A percentile compares a stretch with the other conserved stretches of the same genome.
Conservation (phyloP, 2,329 filamentous ascomycete species). For the Cladosporium halotolerans region DNA sequence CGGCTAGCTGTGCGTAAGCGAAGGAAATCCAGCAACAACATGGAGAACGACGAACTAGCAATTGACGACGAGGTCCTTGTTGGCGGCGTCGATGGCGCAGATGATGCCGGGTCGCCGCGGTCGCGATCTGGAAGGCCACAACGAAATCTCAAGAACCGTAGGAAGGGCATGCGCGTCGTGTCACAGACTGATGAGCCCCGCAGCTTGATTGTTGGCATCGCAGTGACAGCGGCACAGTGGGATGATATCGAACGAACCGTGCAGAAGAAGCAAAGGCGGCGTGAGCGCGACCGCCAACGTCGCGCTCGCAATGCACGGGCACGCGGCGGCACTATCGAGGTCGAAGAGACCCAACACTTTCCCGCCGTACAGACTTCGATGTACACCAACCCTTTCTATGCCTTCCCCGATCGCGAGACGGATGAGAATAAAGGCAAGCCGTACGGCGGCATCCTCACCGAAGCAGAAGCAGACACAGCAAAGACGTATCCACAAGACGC, state of each 20-base stretch:
- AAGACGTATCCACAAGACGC: slow-evolving; percentile 74
- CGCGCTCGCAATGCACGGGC: slow-evolving; percentile 42
- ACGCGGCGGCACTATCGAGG: slow-evolving; percentile 32
- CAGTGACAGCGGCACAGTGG: slow-evolving; percentile 29
- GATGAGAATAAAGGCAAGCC: slow-evolving; percentile 89
- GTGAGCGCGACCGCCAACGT: slow-evolving; percentile 38
- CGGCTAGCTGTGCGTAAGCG: slow-evolving; percentile 36
- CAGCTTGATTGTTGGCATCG: slow-evolving; percentile 49
- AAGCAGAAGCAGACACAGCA: slow-evolving; percentile 83
- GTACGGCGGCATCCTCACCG: slow-evolving; percentile 86
- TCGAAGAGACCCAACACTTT: slow-evolving; percentile 42
- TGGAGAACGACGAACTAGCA: slow-evolving; percentile 15
- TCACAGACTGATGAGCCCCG: slow-evolving; percentile 28
- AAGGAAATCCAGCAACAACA: slow-evolving; percentile 31
- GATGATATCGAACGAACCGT: slow-evolving; percentile 32
- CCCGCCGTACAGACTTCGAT: slow-evolving; percentile 54
- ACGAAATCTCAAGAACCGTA: slow-evolving; percentile 48
- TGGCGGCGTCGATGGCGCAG: slow-evolving; percentile 12
- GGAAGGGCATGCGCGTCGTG: slow-evolving; percentile 26
- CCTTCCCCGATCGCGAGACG: slow-evolving; percentile 80
- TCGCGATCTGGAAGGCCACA: slow-evolving; percentile 44
- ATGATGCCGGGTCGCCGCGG: slow-evolving; percentile 25
- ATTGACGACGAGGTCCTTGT: slow-evolving; percentile 16
- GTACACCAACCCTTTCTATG: slow-evolving; percentile 77
- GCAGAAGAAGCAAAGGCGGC: slow-evolving; percentile 49